Evolutionary conservation across 1,139 yeast genomes (phyloP), one percentile per base, ranked within the genome.

Genomic region (Yamadazyma pseudoaaseri): DNA sequence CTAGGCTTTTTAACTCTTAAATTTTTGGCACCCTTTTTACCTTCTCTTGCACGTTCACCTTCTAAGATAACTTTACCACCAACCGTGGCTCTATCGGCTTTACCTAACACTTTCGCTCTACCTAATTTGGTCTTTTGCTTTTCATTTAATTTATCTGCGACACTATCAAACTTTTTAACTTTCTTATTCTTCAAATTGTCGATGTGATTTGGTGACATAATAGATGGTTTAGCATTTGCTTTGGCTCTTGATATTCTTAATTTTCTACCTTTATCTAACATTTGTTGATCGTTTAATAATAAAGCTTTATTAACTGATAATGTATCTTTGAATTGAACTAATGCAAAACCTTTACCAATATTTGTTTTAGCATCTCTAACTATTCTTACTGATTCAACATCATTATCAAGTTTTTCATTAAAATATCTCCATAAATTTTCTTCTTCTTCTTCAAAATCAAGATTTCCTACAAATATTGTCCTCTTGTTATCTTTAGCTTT

Each of bases 341-440:
- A 86, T 4, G 96, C 98, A 65, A 94, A 90, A 4, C 99, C 99
- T 62, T 92, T 94, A 47, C 98, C 99, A 43, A 92, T 70, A 51
- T 94, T 92, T 18, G 97, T 92, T 61, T 86, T 86, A 13, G 95
- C 65, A 57, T 94, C 98, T 54, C 99, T 79, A 22, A 94, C 77
- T 34, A 94, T 73, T 56, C 99, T 77, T 16, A 90, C 97, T 43
- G 86, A 82, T 56, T 89, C 96, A 35, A 94, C 82, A 37, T 68
- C 76, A 27, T 76, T 76, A 30, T 87, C 89, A 45, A 82, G 71
- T 14, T 67, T 61, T 3, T 56, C 47, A 46, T 70, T 73, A 61
- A 94, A 94, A 57, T 84, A 87, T 39, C 69, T 73, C 96, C 97
- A 94, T 34, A 92, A 68, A 21, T 79, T 73, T 56, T 92, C 98